A percentile compares a stretch with the other conserved stretches of the same genome.
Evolutionary conservation across 2,329 filamentous ascomycete genomes (phyloP).

Genomic region (Acarospora socialis): DNA sequence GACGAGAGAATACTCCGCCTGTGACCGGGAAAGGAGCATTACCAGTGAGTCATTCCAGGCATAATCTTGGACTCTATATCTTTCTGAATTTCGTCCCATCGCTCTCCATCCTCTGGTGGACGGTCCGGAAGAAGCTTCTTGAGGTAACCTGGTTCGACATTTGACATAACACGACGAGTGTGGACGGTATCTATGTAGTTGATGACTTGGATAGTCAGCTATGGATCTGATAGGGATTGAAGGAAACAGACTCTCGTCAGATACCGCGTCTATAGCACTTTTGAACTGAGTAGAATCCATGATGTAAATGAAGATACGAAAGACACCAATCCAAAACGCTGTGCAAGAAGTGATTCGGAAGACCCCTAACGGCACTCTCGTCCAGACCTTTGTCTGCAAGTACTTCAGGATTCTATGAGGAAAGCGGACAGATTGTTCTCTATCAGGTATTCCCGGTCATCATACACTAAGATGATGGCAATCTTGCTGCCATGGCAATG

Average conservation of each 20-base stretch:
- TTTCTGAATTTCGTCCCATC: constrained; percentile 64
- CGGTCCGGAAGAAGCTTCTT: constrained; percentile 57
- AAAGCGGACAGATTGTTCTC: no score
- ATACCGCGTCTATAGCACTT: constrained; percentile 57
- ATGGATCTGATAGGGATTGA: constrained; percentile 10
- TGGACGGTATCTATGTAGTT: constrained; percentile 68
- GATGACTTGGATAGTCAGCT: constrained; percentile 44
- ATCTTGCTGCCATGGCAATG: no score
- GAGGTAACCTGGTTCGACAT: constrained; percentile 74
- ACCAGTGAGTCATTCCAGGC: constrained; percentile 84
- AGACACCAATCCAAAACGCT: no score
- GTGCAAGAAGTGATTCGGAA: no score
- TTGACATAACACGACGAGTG: constrained; percentile 57
- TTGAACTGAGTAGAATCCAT: constrained; percentile 76
- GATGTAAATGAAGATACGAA: no score
- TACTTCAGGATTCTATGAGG: no score
- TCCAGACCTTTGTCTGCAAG: no score
- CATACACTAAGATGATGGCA: no score
- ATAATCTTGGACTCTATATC: constrained; percentile 80
- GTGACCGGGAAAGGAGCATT: no score
- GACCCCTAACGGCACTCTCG: no score
- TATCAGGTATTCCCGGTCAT: no score
- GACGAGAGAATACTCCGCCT: no score
- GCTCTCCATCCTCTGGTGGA: constrained; percentile 52
- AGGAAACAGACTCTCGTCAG: constrained; percentile 56